Base-by-base conservation (phyloP, 176 grass and related monocot species). In the Rhynchospora breviuscula region DNA sequence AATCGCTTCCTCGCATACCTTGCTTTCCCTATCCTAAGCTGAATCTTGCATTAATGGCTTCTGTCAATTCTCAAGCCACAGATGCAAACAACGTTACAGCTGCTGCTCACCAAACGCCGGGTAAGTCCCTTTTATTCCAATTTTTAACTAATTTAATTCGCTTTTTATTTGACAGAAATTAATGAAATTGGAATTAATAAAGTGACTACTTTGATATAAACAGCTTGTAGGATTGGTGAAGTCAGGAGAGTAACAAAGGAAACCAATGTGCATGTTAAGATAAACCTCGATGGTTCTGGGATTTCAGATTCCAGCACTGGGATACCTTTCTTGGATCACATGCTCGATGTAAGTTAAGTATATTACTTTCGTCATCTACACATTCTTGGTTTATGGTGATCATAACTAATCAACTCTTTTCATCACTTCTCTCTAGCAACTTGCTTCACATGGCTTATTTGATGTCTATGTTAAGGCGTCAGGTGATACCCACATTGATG, bases 401-500 rank as follows among this genome's bases (percentile, higher is more conserved):
- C 63, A 81, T 82, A 82, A 64, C 1, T 87, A 44, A 22, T 56
- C 44, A 78, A 77, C 83, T 81, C 87, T 63, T 89, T 54, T 12
- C 43, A 8, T 79, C 52, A 90, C 19, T 3, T 22, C 79, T 72
- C 84, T 92, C 21, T 87, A 98, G 95, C 92, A 98, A 93, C 64
- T 98, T 84, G 95, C 91, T 75, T 98, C 95, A 2, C 95, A 98
- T 82, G 92, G 95, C 79, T 88, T 98, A 2, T 94, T 95, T 86
- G 92, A 98, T 62, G 81, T 98, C 26, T 81, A 83, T 70, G 95
- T 98, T n/a, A 93, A 89, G 60, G 95, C 95, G 10, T 87, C 82
- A 13, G 95, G 95, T 84, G 95, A 98, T 83, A 93, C 89, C 21
- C 92, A 95, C 87, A 98, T 98, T 87, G 95, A 98, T 84, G 95